Evolutionary conservation across 148 eudicot species (phyloP), one percentile per base, ranked within the genome.

Genomic region (Linanthus parryae): DNA sequence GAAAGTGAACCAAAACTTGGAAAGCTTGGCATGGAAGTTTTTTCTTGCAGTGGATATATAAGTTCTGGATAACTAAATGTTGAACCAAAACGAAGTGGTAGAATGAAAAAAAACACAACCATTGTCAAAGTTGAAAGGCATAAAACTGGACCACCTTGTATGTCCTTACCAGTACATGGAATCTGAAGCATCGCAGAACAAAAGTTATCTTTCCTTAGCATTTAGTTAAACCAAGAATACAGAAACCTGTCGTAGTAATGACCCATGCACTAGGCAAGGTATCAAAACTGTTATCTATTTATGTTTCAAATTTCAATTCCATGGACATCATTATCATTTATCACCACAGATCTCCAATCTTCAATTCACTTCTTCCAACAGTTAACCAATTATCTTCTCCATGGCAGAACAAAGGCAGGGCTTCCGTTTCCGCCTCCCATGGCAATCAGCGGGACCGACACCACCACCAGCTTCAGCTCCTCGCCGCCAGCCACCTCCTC

Each of bases 371-470:
- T 41, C 31, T 20, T 50, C 15, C 25, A 28, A 3, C 13, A 56
- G 13, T 7, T 24, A 15, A 18, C 19, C 3, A 27, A n/a, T n/a
- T 27, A 12, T 38, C 14, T 17, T 33, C 2, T 8, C 36, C 3
- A 61, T 61, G 65, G 33, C 65, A 36, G 49, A 41, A 51, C 42
- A 13, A 51, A 59, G 17, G 48, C 42, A 24, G 54, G 48, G 43
- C 12, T 42, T 23, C 17, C 57, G 57, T 49, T 42, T 42, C 23
- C 37, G 49, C 16, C 54, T 61, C 19, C 65, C 65, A 4, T 61
- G 65, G 65, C 18, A n/a, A n/a, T n/a, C n/a, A n/a, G n/a, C n/a
- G n/a, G n/a, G n/a, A n/a, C n/a, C 16, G 37, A 1, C 21, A 39
- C 5, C 26, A 26, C 17, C 30, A 49, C 13, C 19, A 48, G 18